These are phyloP conservation scores for Conoideocrella luteorostrata DNA, from an alignment of 2,329 filamentous ascomycete species.

Conservation along the genomic window DNA sequence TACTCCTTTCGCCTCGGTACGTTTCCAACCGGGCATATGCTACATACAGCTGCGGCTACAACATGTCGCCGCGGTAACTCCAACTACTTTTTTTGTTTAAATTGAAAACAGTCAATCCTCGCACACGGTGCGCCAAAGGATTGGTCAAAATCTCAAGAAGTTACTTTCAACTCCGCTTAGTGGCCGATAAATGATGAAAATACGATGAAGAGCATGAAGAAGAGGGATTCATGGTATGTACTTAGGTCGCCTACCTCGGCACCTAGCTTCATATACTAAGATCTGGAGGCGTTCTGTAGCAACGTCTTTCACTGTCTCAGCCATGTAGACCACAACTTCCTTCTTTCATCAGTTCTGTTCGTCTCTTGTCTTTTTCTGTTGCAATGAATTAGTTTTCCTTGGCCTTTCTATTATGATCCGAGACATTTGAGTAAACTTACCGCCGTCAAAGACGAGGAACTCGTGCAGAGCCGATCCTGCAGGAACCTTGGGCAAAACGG, in stretches of 20 bases:
- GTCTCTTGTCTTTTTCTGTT: slow-evolving; percentile 61
- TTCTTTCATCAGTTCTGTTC: slow-evolving; percentile 60
- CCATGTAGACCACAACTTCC: slow-evolving; percentile 48
- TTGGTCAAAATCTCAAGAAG: slow-evolving; percentile 2
- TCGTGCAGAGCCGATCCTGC: slow-evolving; percentile 82
- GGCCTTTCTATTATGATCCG: no score
- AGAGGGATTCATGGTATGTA: background rate
- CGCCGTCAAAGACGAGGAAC: slow-evolving; percentile 53
- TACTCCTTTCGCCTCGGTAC: slow-evolving; percentile 1
- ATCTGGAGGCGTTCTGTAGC: no score
- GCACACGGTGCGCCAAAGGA: slow-evolving; percentile 4
- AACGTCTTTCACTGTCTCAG: slow-evolving; percentile 7
- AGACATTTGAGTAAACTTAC: slow-evolving; percentile 15
- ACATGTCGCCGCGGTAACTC: background rate
- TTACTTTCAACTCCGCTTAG: slow-evolving; percentile 5
- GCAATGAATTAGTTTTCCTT: slow-evolving; percentile 26
- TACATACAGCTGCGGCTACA: slow-evolving; percentile 3
- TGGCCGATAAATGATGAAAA: background rate
- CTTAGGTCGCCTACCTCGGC: no score
- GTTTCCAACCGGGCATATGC: background rate
- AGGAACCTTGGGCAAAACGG: slow-evolving; percentile 97
- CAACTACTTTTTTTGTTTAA: background rate
- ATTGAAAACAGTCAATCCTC: background rate
- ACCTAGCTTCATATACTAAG: no score
- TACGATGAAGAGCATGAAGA: slow-evolving; percentile 1